Evolutionary conservation across 2,329 filamentous ascomycete species (phyloP).

Genomic region (Exophiala phaeomuriformis): DNA sequence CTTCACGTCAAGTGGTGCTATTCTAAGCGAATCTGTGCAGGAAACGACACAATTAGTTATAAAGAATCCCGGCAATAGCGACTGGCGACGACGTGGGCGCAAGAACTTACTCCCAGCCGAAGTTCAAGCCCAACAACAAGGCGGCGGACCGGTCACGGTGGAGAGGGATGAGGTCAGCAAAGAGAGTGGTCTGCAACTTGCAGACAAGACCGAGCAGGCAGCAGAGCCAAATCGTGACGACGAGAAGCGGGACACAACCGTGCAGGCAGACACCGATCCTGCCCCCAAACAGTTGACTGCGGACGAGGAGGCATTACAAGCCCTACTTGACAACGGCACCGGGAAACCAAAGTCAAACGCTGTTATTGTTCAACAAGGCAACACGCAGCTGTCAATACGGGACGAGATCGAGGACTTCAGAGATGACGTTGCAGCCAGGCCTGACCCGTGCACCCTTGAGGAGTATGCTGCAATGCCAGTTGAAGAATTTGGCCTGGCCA

Average conservation of each 20-base stretch:
- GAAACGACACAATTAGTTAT: slow-evolving; percentile 47
- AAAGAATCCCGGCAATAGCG: slow-evolving; percentile 54
- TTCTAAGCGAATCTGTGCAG: slow-evolving; percentile 35
- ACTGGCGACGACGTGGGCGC: slow-evolving; percentile 38
- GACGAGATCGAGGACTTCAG: slow-evolving; percentile 55
- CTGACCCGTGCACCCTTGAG: slow-evolving; percentile 67
- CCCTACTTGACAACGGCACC: slow-evolving; percentile 53
- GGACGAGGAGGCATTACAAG: slow-evolving; percentile 59
- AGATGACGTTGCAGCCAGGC: slow-evolving; percentile 62
- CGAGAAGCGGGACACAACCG: neutral
- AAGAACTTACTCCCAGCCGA: slow-evolving; percentile 54
- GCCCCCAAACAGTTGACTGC: slow-evolving; percentile 23
- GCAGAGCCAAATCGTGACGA: slow-evolving; percentile 2
- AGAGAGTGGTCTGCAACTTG: slow-evolving; percentile 50
- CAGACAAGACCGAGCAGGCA: slow-evolving; percentile 30
- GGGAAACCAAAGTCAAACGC: slow-evolving; percentile 43
- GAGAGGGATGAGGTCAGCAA: slow-evolving; percentile 47
- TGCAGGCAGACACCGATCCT: neutral
- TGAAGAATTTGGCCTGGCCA: slow-evolving; percentile 85
- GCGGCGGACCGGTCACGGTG: slow-evolving; percentile 34
- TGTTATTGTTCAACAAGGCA: slow-evolving; percentile 43
- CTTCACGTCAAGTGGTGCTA: slow-evolving; percentile 45
- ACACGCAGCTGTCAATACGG: slow-evolving; percentile 27
- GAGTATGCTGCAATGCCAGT: slow-evolving; percentile 86
- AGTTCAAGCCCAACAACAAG: slow-evolving; percentile 41